These are phyloP conservation scores for Catharanthus roseus DNA, from an alignment of 257 asterid species.

Conservation along the genomic window DNA sequence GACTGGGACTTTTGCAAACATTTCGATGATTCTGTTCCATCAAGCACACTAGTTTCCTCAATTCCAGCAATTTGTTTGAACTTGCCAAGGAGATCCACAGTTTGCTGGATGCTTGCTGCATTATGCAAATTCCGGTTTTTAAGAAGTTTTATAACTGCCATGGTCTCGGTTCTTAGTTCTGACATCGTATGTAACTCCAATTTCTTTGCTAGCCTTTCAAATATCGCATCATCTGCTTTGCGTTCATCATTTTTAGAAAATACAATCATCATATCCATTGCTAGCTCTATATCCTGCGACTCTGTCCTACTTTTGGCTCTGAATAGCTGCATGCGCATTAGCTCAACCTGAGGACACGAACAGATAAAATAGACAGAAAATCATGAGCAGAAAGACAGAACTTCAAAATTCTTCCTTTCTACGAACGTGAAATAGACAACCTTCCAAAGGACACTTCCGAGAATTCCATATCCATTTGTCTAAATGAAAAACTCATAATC, in stretches of 20 bases:
- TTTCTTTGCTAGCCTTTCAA: slow-evolving; percentile 52
- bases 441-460: neutral
- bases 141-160: slow-evolving; percentile 36
- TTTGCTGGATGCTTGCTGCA: slow-evolving; percentile 30
- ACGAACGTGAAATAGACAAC: neutral
- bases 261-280: slow-evolving; percentile 60
- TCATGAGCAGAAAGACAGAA: neutral
- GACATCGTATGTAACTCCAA: slow-evolving; percentile 36
- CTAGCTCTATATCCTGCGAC: slow-evolving; percentile 58
- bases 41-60: slow-evolving; percentile 37
- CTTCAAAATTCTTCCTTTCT: neutral
- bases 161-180: slow-evolving; percentile 44
- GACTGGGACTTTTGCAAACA: slow-evolving; percentile 41
- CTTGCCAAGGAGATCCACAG: slow-evolving; percentile 31
- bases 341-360: slow-evolving; percentile 37
- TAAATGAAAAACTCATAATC: neutral
- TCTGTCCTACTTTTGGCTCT: slow-evolving; percentile 53
- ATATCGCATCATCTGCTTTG: slow-evolving; percentile 43
- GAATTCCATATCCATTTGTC: neutral
- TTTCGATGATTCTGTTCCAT: slow-evolving; percentile 24
- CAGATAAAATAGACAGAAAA: slow-evolving; percentile 1
- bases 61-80: slow-evolving; percentile 47
- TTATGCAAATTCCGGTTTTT: slow-evolving; percentile 21
- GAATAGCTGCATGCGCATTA: slow-evolving; percentile 50
- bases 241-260: slow-evolving; percentile 35